phyloP scores from a whole-genome alignment of 2,329 filamentous ascomycete species.

The Clonostachys chloroleuca region DNA sequence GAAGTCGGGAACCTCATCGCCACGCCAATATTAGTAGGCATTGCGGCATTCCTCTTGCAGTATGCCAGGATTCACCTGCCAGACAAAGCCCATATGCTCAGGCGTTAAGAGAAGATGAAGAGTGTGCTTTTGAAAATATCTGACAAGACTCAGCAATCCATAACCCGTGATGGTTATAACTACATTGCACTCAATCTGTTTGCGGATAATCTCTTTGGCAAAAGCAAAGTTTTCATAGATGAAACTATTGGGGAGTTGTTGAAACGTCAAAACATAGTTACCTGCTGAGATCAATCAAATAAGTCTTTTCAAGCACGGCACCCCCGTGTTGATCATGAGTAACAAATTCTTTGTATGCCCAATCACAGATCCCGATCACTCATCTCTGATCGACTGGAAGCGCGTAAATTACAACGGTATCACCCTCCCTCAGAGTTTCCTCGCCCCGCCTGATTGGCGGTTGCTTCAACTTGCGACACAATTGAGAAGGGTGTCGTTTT shows the following conservation, averaged over 20 bases:
- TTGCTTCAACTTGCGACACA: not conserved
- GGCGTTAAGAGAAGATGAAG: constrained; percentile 3
- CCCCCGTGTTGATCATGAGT: no score
- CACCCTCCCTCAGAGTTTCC: not conserved
- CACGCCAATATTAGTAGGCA: constrained; percentile 7
- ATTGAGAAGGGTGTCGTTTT: not conserved
- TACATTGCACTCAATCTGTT: constrained; percentile 1
- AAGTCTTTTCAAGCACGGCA: no score
- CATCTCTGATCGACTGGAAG: not conserved
- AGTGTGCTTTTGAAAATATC: not conserved
- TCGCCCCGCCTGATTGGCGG: not conserved
- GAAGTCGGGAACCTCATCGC: constrained; percentile 8
- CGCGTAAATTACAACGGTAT: not conserved
- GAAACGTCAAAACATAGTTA: not conserved
- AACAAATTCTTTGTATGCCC: not conserved
- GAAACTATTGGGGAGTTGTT: not conserved
- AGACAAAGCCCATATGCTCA: not conserved
- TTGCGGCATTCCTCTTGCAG: constrained; percentile 6
- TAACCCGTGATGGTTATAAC: not conserved
- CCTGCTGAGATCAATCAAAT: no score
- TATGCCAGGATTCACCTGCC: constrained; percentile 1
- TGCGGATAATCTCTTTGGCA: not conserved
- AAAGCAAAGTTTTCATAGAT: not conserved
- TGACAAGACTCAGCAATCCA: not conserved
- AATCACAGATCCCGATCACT: not conserved